Conservation (phyloP, 306 rosid genomes). For the Castanospermum australe region DNA sequence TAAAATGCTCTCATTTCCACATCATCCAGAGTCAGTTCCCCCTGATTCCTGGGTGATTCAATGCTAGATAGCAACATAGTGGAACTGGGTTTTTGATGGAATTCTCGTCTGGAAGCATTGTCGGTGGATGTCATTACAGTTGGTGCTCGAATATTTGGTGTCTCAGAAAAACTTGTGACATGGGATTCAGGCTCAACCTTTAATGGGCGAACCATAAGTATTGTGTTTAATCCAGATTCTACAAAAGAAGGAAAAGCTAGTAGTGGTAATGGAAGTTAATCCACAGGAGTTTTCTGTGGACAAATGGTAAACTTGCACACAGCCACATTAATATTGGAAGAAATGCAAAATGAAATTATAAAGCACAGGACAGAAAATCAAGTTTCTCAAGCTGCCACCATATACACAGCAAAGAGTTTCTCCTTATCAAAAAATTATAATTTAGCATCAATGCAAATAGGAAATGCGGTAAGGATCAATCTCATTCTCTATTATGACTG, state of each 20-base stretch:
- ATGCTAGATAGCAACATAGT: conserved; percentile 10
- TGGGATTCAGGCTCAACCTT: conserved; percentile 43
- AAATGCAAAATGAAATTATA: conserved; percentile 10
- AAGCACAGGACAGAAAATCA: background rate
- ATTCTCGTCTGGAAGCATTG: conserved; percentile 18
- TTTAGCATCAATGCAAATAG: conserved; percentile 1
- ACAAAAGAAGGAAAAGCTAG: conserved; percentile 21
- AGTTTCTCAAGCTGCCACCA: background rate
- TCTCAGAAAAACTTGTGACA: conserved; percentile 9
- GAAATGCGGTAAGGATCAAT: background rate
- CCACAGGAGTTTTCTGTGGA: background rate
- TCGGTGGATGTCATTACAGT: conserved; percentile 7
- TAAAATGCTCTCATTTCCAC: conserved; percentile 52
- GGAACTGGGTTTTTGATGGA: conserved; percentile 21
- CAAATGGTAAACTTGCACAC: background rate
- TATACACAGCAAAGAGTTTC: background rate
- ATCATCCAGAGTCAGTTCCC: conserved; percentile 36
- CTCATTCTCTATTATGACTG: conserved; percentile 1
- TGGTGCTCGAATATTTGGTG: conserved; percentile 24
- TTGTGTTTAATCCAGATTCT: conserved; percentile 35
- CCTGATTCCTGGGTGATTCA: conserved; percentile 35
- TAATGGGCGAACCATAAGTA: conserved; percentile 38
- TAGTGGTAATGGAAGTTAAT: conserved; percentile 1
- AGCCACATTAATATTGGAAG: conserved; percentile 16
- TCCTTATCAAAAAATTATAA: conserved; percentile 2